Conservation (phyloP, 1,284 basidiomycete genomes). For the Pseudozyma thailandica region DNA sequence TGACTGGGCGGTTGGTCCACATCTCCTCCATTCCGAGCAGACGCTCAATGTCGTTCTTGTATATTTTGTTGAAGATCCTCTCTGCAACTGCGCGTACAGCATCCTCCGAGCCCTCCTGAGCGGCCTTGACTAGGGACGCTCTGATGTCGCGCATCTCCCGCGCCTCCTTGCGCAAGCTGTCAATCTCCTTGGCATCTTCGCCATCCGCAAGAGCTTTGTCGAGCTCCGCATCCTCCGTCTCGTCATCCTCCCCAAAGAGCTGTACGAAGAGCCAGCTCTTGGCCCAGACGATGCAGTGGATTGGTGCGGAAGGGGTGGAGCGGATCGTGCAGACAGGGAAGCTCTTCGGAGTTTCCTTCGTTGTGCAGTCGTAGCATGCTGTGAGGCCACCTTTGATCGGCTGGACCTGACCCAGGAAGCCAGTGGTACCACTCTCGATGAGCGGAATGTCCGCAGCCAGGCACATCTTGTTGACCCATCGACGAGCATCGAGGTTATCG, state of each 20-base stretch:
- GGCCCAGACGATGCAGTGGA: conserved; percentile 99
- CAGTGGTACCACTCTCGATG: conserved; percentile 95
- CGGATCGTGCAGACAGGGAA: conserved; percentile 99
- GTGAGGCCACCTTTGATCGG: conserved; percentile 46
- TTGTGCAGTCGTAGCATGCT: conserved; percentile 65
- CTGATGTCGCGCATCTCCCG: conserved; percentile 86
- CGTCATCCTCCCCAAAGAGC: conserved; percentile 48
- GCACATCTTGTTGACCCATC: conserved; percentile 88
- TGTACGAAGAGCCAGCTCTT: conserved; percentile 90
- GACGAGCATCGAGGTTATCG: conserved; percentile 76
- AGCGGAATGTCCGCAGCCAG: conserved; percentile 88
- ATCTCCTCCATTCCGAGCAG: conserved; percentile 95
- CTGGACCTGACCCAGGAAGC: conserved; percentile 80
- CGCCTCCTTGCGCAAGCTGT: conserved; percentile 86
- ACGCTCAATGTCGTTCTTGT: conserved; percentile 85
- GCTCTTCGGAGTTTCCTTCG: conserved; percentile 87
- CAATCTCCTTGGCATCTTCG: conserved; percentile 90
- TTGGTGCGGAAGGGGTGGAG: conserved; percentile 94
- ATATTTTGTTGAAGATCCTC: conserved; percentile 89
- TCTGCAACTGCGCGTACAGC: conserved; percentile 74
- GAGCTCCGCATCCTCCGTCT: conserved; percentile 74
- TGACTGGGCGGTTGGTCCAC: conserved; percentile 85
- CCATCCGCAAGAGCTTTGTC: conserved; percentile 87
- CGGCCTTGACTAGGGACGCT: conserved; percentile 66
- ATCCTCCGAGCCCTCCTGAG: conserved; percentile 11